phyloP scores from a whole-genome alignment of 2,329 filamentous ascomycete species.

The Alternaria infectoria region DNA sequence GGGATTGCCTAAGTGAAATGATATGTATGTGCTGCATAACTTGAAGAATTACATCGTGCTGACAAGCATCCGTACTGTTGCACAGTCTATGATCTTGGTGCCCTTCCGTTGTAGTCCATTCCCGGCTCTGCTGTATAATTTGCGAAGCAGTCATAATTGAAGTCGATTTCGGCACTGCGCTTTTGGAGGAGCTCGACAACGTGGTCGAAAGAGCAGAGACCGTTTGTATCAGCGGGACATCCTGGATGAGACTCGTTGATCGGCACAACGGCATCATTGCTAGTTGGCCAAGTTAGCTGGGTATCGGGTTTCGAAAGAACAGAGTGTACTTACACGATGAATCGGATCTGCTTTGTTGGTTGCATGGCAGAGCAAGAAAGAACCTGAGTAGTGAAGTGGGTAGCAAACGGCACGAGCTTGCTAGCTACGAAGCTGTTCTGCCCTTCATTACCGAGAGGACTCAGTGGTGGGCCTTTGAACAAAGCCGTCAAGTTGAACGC shows the following conservation, averaged over 20 bases:
- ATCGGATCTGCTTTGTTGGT: constrained; percentile 37
- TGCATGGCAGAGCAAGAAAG: constrained; percentile 27
- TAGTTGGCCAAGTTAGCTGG: not conserved
- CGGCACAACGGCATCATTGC: constrained; percentile 40
- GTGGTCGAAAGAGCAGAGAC: constrained; percentile 37
- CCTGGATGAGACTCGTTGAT: constrained; percentile 31
- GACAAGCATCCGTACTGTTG: not conserved
- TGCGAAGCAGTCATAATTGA: constrained; percentile 37
- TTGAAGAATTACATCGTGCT: not conserved
- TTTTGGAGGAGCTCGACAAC: constrained; percentile 37
- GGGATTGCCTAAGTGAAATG: not conserved
- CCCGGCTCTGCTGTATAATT: constrained; percentile 36
- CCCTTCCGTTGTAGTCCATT: constrained; percentile 36
- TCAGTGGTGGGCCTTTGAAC: constrained; percentile 35
- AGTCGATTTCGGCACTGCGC: constrained; percentile 37
- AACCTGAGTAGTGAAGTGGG: constrained; percentile 40
- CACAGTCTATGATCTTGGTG: constrained; percentile 8
- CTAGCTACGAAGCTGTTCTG: constrained; percentile 37
- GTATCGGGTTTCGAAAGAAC: not conserved
- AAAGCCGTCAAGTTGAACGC: constrained; percentile 42
- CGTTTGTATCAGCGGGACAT: constrained; percentile 27
- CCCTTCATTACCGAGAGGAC: constrained; percentile 19
- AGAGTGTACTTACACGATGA: constrained; percentile 31
- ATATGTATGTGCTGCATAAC: not conserved
- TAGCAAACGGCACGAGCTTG: constrained; percentile 38